These are phyloP conservation scores for Schwanniomyces vanrijiae DNA, from an alignment of 805 yeast genomes.

Conservation along the genomic window DNA sequence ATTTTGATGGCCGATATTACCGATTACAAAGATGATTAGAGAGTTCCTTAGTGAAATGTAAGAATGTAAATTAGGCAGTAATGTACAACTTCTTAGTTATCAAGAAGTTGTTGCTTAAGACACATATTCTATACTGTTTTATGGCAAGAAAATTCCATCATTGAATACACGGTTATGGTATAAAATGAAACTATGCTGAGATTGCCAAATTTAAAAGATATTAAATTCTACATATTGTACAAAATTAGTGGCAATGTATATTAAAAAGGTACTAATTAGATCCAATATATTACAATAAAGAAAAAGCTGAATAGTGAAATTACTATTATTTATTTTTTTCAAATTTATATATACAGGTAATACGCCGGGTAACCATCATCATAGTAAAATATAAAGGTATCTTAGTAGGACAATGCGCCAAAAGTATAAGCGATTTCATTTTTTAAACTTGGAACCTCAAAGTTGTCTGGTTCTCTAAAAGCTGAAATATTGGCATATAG, in stretches of 20 bases:
- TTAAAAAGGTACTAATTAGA: neutral
- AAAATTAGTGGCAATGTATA: neutral
- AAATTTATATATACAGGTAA: neutral
- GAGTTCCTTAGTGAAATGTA: no score
- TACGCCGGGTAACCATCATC: neutral
- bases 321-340: neutral
- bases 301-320: neutral
- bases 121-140: constrained; percentile 22
- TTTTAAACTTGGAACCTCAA: constrained; percentile 33
- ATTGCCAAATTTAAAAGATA: constrained; percentile 28
- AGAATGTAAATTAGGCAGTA: constrained; percentile 18
- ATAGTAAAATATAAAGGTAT: no score
- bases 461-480: constrained; percentile 23
- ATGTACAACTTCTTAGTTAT: constrained; percentile 12
- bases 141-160: constrained; percentile 48
- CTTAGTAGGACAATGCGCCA: constrained; percentile 11
- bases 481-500: neutral
- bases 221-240: neutral
- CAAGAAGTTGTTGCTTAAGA: constrained; percentile 20
- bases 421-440: constrained; percentile 29
- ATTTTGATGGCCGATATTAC: neutral
- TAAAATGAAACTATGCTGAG: constrained; percentile 48
- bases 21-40: neutral
- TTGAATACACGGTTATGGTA: constrained; percentile 32
- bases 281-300: neutral